Percentiles rank a stretch among this genome's conserved stretches.
These are phyloP conservation scores for Phytopythium helicoides DNA, from an alignment of 352 stramenopile species.

Conservation along the genomic window DNA sequence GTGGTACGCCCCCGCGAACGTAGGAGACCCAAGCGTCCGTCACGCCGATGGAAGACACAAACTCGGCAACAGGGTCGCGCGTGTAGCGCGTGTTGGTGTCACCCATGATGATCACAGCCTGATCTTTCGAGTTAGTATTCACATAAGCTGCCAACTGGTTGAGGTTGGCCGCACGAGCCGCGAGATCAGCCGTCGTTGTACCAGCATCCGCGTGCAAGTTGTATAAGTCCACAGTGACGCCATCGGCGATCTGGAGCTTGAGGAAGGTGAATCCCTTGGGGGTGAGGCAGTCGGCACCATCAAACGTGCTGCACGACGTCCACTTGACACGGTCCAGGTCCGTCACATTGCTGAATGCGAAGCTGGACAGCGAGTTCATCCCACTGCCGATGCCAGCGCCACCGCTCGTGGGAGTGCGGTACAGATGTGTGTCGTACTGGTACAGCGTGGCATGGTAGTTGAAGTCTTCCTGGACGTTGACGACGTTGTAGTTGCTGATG, in stretches of 20 bases:
- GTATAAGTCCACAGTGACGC: conserved; percentile 43
- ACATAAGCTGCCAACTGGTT: conserved; percentile 47
- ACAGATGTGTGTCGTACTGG: conserved; percentile 34
- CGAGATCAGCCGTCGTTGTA: conserved; percentile 21
- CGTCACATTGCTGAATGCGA: conserved; percentile 31
- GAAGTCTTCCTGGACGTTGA: conserved; percentile 42
- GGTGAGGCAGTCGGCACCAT: conserved; percentile 50
- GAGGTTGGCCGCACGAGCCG: conserved; percentile 33
- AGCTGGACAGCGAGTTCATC: conserved; percentile 46
- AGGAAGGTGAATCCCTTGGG: conserved; percentile 54
- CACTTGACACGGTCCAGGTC: conserved; percentile 42
- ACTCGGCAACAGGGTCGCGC: too few species aligned
- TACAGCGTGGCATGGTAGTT: conserved; percentile 46
- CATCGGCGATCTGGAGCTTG: conserved; percentile 37
- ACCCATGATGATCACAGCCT: conserved; percentile 47
- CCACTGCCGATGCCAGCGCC: conserved; percentile 40
- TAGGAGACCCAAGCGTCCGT: conserved; percentile 50
- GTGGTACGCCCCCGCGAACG: conserved; percentile 27
- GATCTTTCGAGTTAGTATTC: conserved; percentile 34
- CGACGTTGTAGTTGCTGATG: conserved; percentile 29
- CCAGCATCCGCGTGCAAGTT: conserved; percentile 51
- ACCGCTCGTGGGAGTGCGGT: conserved; percentile 44
- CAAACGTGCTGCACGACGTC: conserved; percentile 38
- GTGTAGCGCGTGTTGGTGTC: conserved; percentile 56
- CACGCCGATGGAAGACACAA: conserved; percentile 22